Evolutionary conservation across 768 basidiomycete species (phyloP).

Genomic region (Russula compacta): DNA sequence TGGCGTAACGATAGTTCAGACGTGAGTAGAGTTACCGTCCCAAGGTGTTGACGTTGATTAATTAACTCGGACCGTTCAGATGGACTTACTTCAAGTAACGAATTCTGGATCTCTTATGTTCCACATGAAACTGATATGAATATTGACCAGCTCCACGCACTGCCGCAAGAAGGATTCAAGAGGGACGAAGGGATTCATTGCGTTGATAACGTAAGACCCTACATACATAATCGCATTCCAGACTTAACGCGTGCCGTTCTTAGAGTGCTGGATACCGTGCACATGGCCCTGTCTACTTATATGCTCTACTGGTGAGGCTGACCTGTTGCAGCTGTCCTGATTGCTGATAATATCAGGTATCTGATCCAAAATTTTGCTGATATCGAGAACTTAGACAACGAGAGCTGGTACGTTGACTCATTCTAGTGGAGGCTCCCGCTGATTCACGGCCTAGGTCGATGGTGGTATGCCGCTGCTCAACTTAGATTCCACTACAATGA

Average conservation of each 20-base stretch:
- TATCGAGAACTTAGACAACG: constrained; percentile 27
- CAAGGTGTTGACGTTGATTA: neutral
- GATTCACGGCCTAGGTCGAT: constrained; percentile 11
- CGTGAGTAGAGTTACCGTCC: neutral
- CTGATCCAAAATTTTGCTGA: constrained; percentile 38
- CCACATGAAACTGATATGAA: neutral
- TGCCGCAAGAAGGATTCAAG: neutral
- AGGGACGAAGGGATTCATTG: neutral
- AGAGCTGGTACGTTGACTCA: constrained; percentile 32
- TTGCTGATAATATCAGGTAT: constrained; percentile 29
- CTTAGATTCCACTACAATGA: constrained; percentile 20
- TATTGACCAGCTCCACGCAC: neutral
- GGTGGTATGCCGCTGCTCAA: constrained; percentile 17
- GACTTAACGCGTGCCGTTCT: neutral
- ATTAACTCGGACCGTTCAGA: neutral
- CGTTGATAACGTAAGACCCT: neutral
- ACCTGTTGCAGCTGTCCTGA: neutral
- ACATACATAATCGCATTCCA: neutral
- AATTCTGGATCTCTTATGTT: too few relatives aligned
- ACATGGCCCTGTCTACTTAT: constrained; percentile 36
- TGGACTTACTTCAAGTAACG: neutral
- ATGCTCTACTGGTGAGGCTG: constrained; percentile 37
- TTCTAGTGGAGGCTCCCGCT: neutral
- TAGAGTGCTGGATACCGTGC: constrained; percentile 37
- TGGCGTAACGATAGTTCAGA: constrained; percentile 1